Conservation (phyloP, 2,329 filamentous ascomycete species). For the Xylariaceae sp. region DNA sequence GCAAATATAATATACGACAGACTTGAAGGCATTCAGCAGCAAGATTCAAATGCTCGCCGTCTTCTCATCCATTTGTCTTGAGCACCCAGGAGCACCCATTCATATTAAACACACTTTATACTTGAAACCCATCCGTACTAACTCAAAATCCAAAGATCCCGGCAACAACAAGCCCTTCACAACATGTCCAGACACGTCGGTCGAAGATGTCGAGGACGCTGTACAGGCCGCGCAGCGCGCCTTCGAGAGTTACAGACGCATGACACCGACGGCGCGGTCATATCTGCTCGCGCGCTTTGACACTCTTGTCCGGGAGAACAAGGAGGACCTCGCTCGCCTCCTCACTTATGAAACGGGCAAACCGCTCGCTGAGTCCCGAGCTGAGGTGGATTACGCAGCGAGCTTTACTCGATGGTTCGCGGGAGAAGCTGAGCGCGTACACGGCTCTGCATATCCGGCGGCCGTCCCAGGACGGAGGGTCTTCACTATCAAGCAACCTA, state of each 20-base stretch:
- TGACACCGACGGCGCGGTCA: conserved; percentile 57
- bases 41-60: too few relatives aligned
- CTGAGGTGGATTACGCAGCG: conserved; percentile 53
- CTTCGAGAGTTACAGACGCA: conserved; percentile 56
- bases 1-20: too few relatives aligned
- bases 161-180: conserved; percentile 39
- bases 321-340: conserved; percentile 59
- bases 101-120: background rate
- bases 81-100: background rate
- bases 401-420: conserved; percentile 56
- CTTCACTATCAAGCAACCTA: conserved; percentile 71
- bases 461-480: conserved; percentile 60
- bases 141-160: too few relatives aligned
- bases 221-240: conserved; percentile 57
- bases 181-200: conserved; percentile 41
- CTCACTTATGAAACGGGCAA: conserved; percentile 61
- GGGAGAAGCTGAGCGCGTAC: conserved; percentile 46
- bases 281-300: conserved; percentile 64
- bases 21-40: too few relatives aligned
- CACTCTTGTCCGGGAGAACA: conserved; percentile 57
- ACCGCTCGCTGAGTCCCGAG: conserved; percentile 49
- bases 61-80: background rate
- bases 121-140: conserved; percentile 1
- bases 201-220: conserved; percentile 58
- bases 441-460: conserved; percentile 56